Conservation (phyloP, 495 filamentous ascomycete genomes). For the Hypoxylon intermedium region DNA sequence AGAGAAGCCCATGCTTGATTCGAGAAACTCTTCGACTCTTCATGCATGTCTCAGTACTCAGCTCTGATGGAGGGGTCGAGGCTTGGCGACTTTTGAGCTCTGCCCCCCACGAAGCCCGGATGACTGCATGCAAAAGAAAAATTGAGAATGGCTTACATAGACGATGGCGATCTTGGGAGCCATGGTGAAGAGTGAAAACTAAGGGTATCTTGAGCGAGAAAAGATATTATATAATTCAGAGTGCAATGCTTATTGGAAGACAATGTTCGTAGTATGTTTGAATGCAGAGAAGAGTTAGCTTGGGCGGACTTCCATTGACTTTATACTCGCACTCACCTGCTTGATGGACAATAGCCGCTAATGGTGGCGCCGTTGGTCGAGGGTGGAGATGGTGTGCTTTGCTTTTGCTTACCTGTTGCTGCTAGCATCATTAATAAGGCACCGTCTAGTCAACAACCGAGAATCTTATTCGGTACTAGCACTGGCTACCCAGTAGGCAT, state of each 20-base stretch:
- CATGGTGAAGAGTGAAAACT: constrained; percentile 64
- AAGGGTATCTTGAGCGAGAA: constrained; percentile 24
- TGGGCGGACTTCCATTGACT: constrained; percentile 10
- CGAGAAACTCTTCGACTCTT: background rate
- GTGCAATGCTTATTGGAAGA: background rate
- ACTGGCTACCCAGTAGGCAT: background rate
- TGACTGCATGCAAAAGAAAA: background rate
- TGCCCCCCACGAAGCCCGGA: background rate
- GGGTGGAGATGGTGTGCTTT: constrained; percentile 29
- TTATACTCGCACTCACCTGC: constrained; percentile 21
- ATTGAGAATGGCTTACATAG: constrained; percentile 65
- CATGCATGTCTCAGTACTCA: constrained; percentile 12
- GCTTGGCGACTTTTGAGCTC: background rate
- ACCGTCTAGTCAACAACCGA: constrained; percentile 6
- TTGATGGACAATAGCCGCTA: constrained; percentile 11
- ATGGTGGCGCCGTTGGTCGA: constrained; percentile 2
- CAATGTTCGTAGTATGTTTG: background rate
- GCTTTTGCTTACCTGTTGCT: constrained; percentile 24
- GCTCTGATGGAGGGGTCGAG: background rate
- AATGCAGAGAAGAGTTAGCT: background rate
- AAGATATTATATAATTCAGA: background rate
- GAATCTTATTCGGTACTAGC: constrained; percentile 25
- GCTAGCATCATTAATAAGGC: constrained; percentile 26
- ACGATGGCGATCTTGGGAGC: constrained; percentile 93
- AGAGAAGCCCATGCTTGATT: background rate